A percentile compares a stretch with the other conserved stretches of the same genome.
These are phyloP conservation scores for Murraya paniculata DNA, from an alignment of 345 rosid species.

Conservation along the genomic window DNA sequence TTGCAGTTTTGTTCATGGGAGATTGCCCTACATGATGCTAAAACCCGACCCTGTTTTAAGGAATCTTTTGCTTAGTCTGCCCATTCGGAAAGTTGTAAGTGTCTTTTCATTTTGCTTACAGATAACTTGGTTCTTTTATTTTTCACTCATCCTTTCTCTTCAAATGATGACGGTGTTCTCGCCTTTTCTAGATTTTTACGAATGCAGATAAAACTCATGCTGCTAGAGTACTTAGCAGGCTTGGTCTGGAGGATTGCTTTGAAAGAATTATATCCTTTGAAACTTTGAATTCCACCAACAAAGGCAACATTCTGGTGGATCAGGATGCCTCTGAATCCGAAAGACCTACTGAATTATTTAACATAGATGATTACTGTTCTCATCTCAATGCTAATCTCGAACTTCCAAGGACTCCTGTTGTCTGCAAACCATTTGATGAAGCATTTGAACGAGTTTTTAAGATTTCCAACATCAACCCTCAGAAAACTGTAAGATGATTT, in stretches of 20 bases:
- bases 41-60: constrained; percentile 87
- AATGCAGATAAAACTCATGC: constrained; percentile 86
- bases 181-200: constrained; percentile 56
- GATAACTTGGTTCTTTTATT: neutral
- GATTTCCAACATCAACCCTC: constrained; percentile 68
- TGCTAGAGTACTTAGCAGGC: constrained; percentile 60
- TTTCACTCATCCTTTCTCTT: neutral
- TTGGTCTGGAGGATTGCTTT: constrained; percentile 88
- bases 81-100: constrained; percentile 81
- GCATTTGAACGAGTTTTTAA: constrained; percentile 70
- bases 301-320: constrained; percentile 20
- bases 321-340: constrained; percentile 23
- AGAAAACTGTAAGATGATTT: constrained; percentile 57
- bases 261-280: constrained; percentile 85
- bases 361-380: constrained; percentile 39
- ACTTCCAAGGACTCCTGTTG: constrained; percentile 60
- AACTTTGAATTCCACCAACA: constrained; percentile 62
- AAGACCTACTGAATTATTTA: constrained; percentile 29
- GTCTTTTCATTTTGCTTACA: neutral
- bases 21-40: constrained; percentile 68
- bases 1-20: constrained; percentile 86
- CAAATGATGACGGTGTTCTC: neutral
- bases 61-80: constrained; percentile 75
- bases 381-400: constrained; percentile 23
- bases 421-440: constrained; percentile 87